A percentile compares a stretch with the other conserved stretches of the same genome.
These are phyloP conservation scores for Pseudohalonectria lignicola DNA, from an alignment of 2,329 filamentous ascomycete species.

Conservation along the genomic window DNA sequence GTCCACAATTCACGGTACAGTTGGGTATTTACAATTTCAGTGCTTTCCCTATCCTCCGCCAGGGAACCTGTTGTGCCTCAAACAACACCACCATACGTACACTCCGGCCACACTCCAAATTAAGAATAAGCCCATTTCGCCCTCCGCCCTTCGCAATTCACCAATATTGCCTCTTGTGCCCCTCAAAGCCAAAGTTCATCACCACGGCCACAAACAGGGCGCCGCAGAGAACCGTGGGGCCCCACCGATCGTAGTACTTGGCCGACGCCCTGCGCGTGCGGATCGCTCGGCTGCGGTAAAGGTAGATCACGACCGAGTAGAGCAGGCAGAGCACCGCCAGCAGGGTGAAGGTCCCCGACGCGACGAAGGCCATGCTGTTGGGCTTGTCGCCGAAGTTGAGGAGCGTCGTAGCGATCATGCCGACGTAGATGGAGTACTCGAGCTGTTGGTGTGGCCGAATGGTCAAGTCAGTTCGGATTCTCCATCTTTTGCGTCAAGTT, in stretches of 20 bases:
- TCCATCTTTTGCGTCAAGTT: too few relatives aligned
- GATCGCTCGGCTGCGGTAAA: conserved; percentile 82
- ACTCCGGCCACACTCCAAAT: too few relatives aligned
- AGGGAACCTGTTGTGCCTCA: too few relatives aligned
- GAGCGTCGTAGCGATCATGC: conserved; percentile 72
- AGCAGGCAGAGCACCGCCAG: conserved; percentile 68
- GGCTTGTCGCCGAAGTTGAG: conserved; percentile 65
- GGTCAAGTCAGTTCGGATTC: too few relatives aligned
- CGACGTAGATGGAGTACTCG: conserved; percentile 92
- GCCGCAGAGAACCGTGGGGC: conserved; percentile 65
- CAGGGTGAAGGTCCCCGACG: conserved; percentile 69
- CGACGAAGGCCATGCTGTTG: conserved; percentile 48
- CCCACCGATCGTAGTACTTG: conserved; percentile 83
- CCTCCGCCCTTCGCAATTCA: conserved; percentile 19
- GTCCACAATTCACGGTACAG: too few relatives aligned
- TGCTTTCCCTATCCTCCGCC: too few relatives aligned
- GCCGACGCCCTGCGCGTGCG: conserved; percentile 66
- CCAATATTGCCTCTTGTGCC: conserved; percentile 49
- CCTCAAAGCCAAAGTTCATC: conserved; percentile 71
- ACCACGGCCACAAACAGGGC: conserved; percentile 64
- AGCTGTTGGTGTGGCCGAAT: conserved; percentile 39
- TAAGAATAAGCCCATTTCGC: too few relatives aligned
- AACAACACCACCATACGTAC: too few relatives aligned
- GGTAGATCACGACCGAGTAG: conserved; percentile 75
- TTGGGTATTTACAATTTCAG: too few relatives aligned